Evolutionary conservation across 2,329 filamentous ascomycete species (phyloP).

Genomic region (Calonectria pseudoturangicola): DNA sequence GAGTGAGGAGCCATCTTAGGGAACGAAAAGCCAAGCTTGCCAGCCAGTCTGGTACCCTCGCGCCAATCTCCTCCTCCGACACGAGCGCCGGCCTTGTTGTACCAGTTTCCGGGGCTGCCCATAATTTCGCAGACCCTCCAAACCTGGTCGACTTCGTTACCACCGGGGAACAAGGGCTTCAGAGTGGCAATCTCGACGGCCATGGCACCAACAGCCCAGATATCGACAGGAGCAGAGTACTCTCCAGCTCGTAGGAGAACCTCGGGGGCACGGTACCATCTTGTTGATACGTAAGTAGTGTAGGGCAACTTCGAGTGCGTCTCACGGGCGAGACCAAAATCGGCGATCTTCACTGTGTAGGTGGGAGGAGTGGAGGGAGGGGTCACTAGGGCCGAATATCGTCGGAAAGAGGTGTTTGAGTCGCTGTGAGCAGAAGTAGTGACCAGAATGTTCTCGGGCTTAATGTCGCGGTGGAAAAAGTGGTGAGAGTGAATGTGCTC

Average conservation of each 20-base stretch:
- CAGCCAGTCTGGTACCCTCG: slow-evolving; percentile 92
- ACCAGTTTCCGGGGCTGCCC: slow-evolving; percentile 99
- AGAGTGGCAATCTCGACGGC: slow-evolving; percentile 97
- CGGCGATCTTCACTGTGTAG: slow-evolving; percentile 98
- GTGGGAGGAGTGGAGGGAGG: slow-evolving; percentile 94
- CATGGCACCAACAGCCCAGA: slow-evolving; percentile 99
- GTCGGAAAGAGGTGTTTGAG: slow-evolving; percentile 87
- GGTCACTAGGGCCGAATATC: slow-evolving; percentile 94
- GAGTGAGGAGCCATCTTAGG: slow-evolving; percentile 99
- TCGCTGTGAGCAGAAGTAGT: slow-evolving; percentile 92
- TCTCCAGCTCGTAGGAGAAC: slow-evolving; percentile 95
- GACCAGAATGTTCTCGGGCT: slow-evolving; percentile 98
- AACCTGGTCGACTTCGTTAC: slow-evolving; percentile 98
- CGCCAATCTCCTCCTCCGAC: slow-evolving; percentile 98
- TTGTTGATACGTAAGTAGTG: slow-evolving; percentile 97
- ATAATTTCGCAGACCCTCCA: slow-evolving; percentile 99
- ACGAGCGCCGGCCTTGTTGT: slow-evolving; percentile 89
- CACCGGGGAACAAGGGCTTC: slow-evolving; percentile 96
- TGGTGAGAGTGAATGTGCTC: slow-evolving; percentile 98
- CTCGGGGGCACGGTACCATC: slow-evolving; percentile 98
- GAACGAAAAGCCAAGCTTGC: slow-evolving; percentile 98
- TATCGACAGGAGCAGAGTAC: slow-evolving; percentile 98
- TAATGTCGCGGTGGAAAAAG: slow-evolving; percentile 99
- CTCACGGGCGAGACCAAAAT: slow-evolving; percentile 97
- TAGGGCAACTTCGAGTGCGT: slow-evolving; percentile 97